Base-by-base conservation (phyloP, 192 early-diverging fungal genomes). In the Chytriomyces confervae region DNA sequence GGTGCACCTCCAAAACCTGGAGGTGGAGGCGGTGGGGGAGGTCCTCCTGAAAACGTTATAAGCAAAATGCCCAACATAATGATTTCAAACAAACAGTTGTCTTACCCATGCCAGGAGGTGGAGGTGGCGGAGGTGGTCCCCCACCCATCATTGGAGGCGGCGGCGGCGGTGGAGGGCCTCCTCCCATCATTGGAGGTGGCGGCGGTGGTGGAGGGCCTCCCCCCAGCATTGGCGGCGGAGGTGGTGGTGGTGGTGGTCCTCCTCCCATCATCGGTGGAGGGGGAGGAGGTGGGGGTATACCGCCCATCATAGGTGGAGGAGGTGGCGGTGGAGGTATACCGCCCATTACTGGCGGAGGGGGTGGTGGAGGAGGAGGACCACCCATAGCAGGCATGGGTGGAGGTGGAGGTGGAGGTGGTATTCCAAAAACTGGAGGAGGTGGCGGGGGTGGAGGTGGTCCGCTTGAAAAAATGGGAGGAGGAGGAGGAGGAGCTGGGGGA, bases 11-110 rank as follows among this genome's bases (percentile, higher is more conserved):
- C 48, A 61, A 82, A 61, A 8, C 29, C 77, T 23, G 79, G 79
- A 46, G 85, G 82, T 23, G 79, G 75, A 43, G 79, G 80, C 3
- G 85, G 85, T 50, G 84, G 82, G 5, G 84, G 84, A n/a, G 69
- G 61, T 46, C 60, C 69, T 72, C 27, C 2, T 36, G 61, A 49
- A 46, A 11, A 48, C 16, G 11, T 48, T 16, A 11, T 49, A 16
- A 10, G n/a, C 13, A 24, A 43, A 69, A 69, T 27, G 6, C 4
- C 3, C 45, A 23, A 10, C 36, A 29, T 60, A 70, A 72, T 13
- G 3, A 36, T n/a, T n/a, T 24, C n/a, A 29, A 69, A 13, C 1
- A 50, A 2, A 47, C 27, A 36, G 1, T 13, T 27, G 63, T 50
- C 24, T 27, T 43, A n/a, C 82, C 80, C 76, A 83, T 78, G 18